Percentiles rank a stretch among this genome's conserved stretches.
These are phyloP conservation scores for Eimeria sp. DNA, from an alignment of 169 alveolate genomes.

Conservation along the genomic window DNA sequence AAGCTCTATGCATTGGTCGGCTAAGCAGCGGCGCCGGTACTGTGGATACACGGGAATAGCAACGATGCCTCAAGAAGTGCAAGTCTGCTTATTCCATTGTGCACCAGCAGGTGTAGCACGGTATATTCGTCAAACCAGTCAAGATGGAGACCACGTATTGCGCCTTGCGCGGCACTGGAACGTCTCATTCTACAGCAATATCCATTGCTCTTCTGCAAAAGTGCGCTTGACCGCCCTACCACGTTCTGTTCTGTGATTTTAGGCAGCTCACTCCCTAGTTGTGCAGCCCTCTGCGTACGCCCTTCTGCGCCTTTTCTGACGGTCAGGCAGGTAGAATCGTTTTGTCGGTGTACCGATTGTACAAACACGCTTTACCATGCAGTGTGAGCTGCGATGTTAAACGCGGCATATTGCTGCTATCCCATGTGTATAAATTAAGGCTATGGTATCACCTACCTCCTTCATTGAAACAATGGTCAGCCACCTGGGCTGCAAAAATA, in stretches of 20 bases:
- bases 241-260: neutral
- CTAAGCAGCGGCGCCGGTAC: neutral
- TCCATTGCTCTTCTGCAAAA: neutral
- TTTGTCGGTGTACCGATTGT: neutral
- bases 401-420: neutral
- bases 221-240: no score
- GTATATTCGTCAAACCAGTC: neutral
- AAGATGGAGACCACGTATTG: neutral
- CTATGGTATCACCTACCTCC: neutral
- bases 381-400: neutral
- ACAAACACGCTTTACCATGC: neutral
- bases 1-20: neutral
- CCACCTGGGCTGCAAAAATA: neutral
- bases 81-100: no score
- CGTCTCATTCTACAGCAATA: neutral
- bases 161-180: no score
- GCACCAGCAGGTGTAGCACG: neutral
- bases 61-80: neutral
- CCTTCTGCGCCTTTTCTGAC: neutral
- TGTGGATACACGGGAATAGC: neutral
- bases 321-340: neutral
- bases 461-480: neutral
- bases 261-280: neutral
- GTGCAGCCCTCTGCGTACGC: neutral
- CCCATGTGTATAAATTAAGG: neutral